Evolutionary conservation across 805 yeast genomes (phyloP), one percentile per base, ranked within the genome.

Genomic region (Pichia californica): DNA sequence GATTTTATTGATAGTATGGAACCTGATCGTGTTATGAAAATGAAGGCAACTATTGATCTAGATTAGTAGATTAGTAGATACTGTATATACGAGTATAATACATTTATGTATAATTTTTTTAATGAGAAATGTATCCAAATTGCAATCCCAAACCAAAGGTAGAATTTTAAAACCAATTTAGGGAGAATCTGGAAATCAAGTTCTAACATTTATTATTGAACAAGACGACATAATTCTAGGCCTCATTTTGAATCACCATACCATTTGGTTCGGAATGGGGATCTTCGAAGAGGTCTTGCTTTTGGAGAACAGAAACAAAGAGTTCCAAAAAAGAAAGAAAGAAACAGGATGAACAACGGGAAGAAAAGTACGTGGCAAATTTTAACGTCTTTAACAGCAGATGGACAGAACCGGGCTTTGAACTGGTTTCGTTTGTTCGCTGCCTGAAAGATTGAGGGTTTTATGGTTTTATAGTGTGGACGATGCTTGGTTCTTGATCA

Each of bases 1-100:
- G 95, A 87, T 56, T 87, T 87, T 51, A 62, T 77, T 34, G 69
- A 64, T 27, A 66, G 63, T 15, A 54, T 53, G 40, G 52, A 49
- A 25, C 52, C 52, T 7, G 43, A 47, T 10, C 46, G 40, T n/a
- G 52, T 49, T 5, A 48, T 47, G 47, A 48, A 45, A 18, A 14
- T 48, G 21, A 42, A 45, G 32, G 16, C 23, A 7, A 26, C 40
- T 7, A 36, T 44, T 4, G 52, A 49, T 32, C 36, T 48, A n/a
- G 52, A 49, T 31, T 49, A 41, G 21, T 15, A 15, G 11, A 32
- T 7, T 16, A 16, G 21, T 11, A 15, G 20, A 21, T 7, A 11
- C n/a, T 32, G 36, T n/a, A n/a, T n/a, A n/a, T n/a, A n/a, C n/a
- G n/a, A n/a, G n/a, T n/a, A n/a, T n/a, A n/a, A n/a, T n/a, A n/a